A percentile compares a stretch with the other conserved stretches of the same genome.
Conservation (phyloP, 495 filamentous ascomycete genomes). For the Neurospora sp. region DNA sequence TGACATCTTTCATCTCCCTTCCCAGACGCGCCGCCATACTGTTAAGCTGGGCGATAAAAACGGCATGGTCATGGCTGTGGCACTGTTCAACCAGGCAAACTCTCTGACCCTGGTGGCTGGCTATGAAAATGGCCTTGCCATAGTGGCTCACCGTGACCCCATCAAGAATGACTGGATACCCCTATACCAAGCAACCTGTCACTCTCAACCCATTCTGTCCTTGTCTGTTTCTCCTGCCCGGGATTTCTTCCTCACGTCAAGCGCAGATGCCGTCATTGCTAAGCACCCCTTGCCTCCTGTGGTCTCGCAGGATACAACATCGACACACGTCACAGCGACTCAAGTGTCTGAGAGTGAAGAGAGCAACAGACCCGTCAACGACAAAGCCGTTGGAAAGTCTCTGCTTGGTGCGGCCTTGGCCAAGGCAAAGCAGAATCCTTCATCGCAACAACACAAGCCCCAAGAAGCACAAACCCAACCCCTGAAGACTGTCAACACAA, state of each 20-base stretch:
- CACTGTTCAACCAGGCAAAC: slow-evolving; percentile 40
- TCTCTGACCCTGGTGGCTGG: slow-evolving; percentile 53
- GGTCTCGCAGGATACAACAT: neutral
- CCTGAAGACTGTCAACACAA: slow-evolving; percentile 57
- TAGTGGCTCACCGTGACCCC: slow-evolving; percentile 36
- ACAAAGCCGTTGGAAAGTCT: slow-evolving; percentile 7
- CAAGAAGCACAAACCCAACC: slow-evolving; percentile 26
- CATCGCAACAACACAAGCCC: slow-evolving; percentile 14
- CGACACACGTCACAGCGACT: neutral
- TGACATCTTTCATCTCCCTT: slow-evolving; percentile 80
- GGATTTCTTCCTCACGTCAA: slow-evolving; percentile 67
- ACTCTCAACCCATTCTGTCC: slow-evolving; percentile 80
- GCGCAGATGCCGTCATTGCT: slow-evolving; percentile 56
- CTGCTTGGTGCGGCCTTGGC: slow-evolving; percentile 19
- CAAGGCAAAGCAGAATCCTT: slow-evolving; percentile 6
- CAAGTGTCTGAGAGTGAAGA: neutral
- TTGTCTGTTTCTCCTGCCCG: slow-evolving; percentile 50
- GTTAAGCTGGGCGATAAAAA: slow-evolving; percentile 52
- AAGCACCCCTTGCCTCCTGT: slow-evolving; percentile 41
- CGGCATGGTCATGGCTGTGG: slow-evolving; percentile 87
- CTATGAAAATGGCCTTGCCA: slow-evolving; percentile 76
- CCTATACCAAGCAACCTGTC: slow-evolving; percentile 55
- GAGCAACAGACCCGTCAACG: neutral
- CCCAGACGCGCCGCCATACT: slow-evolving; percentile 55
- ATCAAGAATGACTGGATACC: slow-evolving; percentile 42